Base-by-base conservation (phyloP, 2,329 filamentous ascomycete species). In the Fusarium sp. region DNA sequence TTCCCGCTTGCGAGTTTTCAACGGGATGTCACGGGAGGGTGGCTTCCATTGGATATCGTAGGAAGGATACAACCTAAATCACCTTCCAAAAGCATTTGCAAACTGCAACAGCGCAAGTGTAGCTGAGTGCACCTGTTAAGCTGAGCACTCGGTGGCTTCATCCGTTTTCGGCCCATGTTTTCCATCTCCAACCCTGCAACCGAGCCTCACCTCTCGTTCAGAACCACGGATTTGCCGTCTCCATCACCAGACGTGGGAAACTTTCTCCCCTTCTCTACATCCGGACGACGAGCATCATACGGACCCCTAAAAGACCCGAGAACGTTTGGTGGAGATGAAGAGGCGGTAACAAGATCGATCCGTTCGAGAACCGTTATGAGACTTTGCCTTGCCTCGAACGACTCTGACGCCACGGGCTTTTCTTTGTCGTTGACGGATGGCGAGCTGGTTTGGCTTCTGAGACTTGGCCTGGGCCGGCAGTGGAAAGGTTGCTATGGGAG, bases 11-110 rank as follows among this genome's bases (percentile, higher is more conserved):
- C 32, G 30, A 26, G 19, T 45, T 48, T 59, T 41, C 28, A 45
- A 62, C 56, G 46, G 66, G 49, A 59, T 65, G 56, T 67, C 67
- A 59, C 70, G 60, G 59, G 47, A 57, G 59, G 43, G 53, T 48
- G 39, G 40, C 48, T 40, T 40, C 35, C 47, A 61, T 59, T 35
- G 39, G 44, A n/a, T 35, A 39, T 28, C 28, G 19, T n/a, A 35
- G 53, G 53, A 64, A 64, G 51, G 45, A 56, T 33, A 24, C 30
- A 51, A 17, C 14, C 40, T n/a, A 10, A 17, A 15, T n/a, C 22
- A 54, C 33, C 20, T 17, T 15, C 22, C 49, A 53, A 39, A 30
- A 32, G 17, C 43, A 44, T 46, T n/a, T 19, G 19, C 13, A 8
- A 41, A 43, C 35, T 26, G 11, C 33, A 63, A 40, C 52, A 39